Evolutionary conservation across 2,329 filamentous ascomycete species (phyloP).

Genomic region (Colletotrichum phormii): DNA sequence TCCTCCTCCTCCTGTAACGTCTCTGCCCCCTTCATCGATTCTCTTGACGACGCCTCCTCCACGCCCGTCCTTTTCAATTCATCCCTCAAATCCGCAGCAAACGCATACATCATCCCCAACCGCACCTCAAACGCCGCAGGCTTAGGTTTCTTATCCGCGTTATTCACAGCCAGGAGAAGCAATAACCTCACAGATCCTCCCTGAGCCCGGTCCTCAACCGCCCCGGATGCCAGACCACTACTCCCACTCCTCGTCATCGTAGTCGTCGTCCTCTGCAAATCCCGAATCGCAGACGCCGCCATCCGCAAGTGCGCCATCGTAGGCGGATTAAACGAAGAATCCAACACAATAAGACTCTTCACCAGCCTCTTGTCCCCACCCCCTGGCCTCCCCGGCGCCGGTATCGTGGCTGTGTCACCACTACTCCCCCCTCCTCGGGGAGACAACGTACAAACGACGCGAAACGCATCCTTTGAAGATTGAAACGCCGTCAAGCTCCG

Average conservation of each 20-base stretch:
- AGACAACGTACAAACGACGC: conserved; percentile 57
- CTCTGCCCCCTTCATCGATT: not conserved
- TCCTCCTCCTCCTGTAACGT: not conserved
- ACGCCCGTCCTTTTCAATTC: conserved; percentile 22
- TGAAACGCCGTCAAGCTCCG: conserved; percentile 58
- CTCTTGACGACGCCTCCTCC: not conserved
- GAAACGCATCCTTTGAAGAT: conserved; percentile 54
- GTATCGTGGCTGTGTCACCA: not conserved
- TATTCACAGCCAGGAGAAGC: conserved; percentile 71
- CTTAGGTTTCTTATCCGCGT: conserved; percentile 74
- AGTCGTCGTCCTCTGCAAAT: not conserved
- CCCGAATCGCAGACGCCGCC: conserved; percentile 59
- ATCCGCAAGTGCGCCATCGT: conserved; percentile 71
- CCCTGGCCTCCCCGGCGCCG: conserved; percentile 36
- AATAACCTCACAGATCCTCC: conserved; percentile 56
- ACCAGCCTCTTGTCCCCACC: conserved; percentile 31
- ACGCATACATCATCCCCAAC: conserved; percentile 77
- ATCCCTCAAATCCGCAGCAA: conserved; percentile 67
- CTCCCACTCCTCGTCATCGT: not conserved
- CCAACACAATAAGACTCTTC: conserved; percentile 65
- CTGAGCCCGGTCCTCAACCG: not conserved
- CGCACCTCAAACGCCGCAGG: conserved; percentile 76
- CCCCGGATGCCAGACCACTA: not conserved
- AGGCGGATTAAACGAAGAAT: conserved; percentile 77
- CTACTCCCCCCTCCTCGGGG: not conserved